Evolutionary conservation across 805 yeast genomes (phyloP).

Genomic region (Kodamaea kakaduensis): DNA sequence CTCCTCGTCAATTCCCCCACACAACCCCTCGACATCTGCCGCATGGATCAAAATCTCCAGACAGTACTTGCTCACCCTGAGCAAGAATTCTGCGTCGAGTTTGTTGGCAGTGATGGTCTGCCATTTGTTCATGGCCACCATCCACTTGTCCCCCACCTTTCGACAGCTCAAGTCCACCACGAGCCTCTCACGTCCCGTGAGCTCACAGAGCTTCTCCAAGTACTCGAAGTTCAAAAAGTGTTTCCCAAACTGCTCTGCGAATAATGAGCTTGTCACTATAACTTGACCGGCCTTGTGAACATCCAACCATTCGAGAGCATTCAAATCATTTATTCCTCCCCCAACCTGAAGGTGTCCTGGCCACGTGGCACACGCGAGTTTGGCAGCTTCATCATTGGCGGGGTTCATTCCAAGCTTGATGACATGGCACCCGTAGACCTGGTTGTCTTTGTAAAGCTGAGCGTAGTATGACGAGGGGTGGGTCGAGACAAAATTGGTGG

Average conservation of each 20-base stretch:
- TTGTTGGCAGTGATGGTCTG: constrained; percentile 74
- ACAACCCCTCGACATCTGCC: constrained; percentile 97
- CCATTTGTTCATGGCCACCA: constrained; percentile 98
- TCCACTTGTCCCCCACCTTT: constrained; percentile 54
- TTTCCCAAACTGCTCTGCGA: constrained; percentile 47
- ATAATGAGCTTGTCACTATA: constrained; percentile 88
- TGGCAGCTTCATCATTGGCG: constrained; percentile 79
- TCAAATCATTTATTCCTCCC: constrained; percentile 78
- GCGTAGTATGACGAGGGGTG: constrained; percentile 77
- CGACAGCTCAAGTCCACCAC: constrained; percentile 91
- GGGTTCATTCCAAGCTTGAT: constrained; percentile 80
- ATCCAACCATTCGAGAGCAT: constrained; percentile 77
- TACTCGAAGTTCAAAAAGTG: constrained; percentile 43
- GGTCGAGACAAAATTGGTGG: constrained; percentile 69
- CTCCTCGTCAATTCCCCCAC: constrained; percentile 84
- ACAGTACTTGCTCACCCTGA: constrained; percentile 57
- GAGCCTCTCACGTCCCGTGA: constrained; percentile 63
- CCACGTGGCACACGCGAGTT: constrained; percentile 70
- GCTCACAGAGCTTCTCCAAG: constrained; percentile 43
- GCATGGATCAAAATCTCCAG: constrained; percentile 92
- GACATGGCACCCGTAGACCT: constrained; percentile 80
- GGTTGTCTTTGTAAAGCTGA: constrained; percentile 53
- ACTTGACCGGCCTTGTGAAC: constrained; percentile 73
- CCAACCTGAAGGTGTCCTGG: constrained; percentile 79
- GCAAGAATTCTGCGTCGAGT: constrained; percentile 52